phyloP scores from a whole-genome alignment of 768 basidiomycete genomes.

The Gymnopilus dilepis region DNA sequence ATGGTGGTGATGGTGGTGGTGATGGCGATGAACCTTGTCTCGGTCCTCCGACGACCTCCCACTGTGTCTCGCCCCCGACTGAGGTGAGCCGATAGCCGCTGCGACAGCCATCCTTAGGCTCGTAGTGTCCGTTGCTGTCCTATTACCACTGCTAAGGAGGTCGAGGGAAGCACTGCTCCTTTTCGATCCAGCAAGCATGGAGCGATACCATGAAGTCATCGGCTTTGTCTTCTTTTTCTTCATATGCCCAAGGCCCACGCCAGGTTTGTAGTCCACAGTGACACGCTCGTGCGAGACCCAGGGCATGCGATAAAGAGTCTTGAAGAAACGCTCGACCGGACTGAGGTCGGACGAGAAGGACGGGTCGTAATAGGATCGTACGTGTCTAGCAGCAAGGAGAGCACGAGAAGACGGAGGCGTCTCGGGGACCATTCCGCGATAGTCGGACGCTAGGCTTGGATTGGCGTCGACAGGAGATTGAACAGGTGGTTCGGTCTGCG shows the following conservation, averaged over 20 bases:
- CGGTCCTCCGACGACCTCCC: conserved; percentile 20
- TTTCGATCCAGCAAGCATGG: conserved; percentile 27
- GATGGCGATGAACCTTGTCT: conserved; percentile 8
- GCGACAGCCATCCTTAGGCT: conserved; percentile 29
- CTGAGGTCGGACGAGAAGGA: conserved; percentile 43
- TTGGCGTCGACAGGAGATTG: conserved; percentile 39
- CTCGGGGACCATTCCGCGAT: conserved; percentile 42
- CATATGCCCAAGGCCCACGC: conserved; percentile 26
- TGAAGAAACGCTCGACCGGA: conserved; percentile 48
- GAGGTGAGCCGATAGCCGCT: conserved; percentile 25
- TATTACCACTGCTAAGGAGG: conserved; percentile 34
- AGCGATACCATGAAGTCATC: conserved; percentile 41
- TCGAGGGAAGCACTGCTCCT: conserved; percentile 36
- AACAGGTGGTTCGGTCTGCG: conserved; percentile 11
- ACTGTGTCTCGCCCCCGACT: conserved; percentile 14
- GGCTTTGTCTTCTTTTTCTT: conserved; percentile 30
- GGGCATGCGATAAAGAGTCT: conserved; percentile 47
- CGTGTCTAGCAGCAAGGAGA: conserved; percentile 16
- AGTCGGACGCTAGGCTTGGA: conserved; percentile 39
- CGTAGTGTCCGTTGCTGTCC: conserved; percentile 25
- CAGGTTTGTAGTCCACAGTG: conserved; percentile 51
- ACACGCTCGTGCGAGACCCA: conserved; percentile 52
- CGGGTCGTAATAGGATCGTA: conserved; percentile 37
- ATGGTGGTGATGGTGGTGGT: conserved; percentile 26
- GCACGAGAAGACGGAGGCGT: conserved; percentile 26